phyloP scores from a whole-genome alignment of 371 early-diverging fungal genomes.

The Actinomucor elegans region DNA sequence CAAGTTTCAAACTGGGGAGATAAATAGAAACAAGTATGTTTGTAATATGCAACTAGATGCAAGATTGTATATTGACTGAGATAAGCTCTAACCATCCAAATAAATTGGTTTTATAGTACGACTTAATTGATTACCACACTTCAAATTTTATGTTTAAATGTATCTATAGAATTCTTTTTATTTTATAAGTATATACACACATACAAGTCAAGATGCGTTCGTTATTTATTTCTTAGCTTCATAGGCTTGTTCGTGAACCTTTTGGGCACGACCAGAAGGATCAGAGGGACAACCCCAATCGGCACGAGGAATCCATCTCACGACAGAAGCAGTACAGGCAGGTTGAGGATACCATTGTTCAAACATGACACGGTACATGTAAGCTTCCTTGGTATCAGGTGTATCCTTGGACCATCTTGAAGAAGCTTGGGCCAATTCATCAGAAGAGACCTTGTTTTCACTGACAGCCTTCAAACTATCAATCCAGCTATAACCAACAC shows the following conservation, averaged over 20 bases:
- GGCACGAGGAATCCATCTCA: conserved; percentile 92
- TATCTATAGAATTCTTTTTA: too few relatives aligned
- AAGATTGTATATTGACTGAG: too few relatives aligned
- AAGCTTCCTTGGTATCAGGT: conserved; percentile 94
- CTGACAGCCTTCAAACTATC: conserved; percentile 83
- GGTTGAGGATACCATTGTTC: conserved; percentile 91
- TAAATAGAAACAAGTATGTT: too few relatives aligned
- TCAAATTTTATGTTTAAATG: too few relatives aligned
- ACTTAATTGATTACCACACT: too few relatives aligned
- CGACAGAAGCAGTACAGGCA: conserved; percentile 85
- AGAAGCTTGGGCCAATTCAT: conserved; percentile 66
- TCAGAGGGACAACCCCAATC: conserved; percentile 98
- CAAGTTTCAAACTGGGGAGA: too few relatives aligned
- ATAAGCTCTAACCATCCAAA: too few relatives aligned
- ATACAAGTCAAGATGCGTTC: too few relatives aligned
- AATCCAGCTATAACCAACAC: conserved; percentile 97
- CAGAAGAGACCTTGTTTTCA: conserved; percentile 71
- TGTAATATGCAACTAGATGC: too few relatives aligned
- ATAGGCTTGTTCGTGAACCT: conserved; percentile 65
- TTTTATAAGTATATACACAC: too few relatives aligned
- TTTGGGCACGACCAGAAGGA: conserved; percentile 96
- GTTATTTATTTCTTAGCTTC: background rate
- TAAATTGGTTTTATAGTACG: too few relatives aligned
- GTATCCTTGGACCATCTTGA: conserved; percentile 84
- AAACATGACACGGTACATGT: conserved; percentile 89